Base-by-base conservation (phyloP, 768 basidiomycete genomes). In the Chalciporus piperatus region DNA sequence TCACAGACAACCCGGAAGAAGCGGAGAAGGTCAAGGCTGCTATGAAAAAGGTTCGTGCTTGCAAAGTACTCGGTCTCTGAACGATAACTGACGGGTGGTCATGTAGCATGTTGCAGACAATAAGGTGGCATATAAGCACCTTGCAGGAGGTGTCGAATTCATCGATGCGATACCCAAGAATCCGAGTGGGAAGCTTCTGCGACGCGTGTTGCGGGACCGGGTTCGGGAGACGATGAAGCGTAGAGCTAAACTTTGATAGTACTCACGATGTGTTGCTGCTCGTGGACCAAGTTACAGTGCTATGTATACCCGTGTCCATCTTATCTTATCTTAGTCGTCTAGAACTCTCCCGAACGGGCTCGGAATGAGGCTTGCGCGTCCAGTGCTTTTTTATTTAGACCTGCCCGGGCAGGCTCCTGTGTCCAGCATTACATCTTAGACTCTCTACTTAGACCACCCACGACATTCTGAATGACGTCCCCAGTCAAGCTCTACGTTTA, bases 401-500 rank as follows among this genome's bases (percentile, higher is more conserved):
- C 13, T 32, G 32, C 4, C 12, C n/a, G 33, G 33, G 14, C 7
- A 3, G 33, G 33, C 14, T 35, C 33, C 33, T 35, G 13, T 35
- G 33, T 6, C 25, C 25, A 25, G 25, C 25, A 25, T 25, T 25
- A 7, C 27, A 27, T 1, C 27, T 27, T 27, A 27, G 27, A 27
- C 6, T 9, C 6, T 9, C 6, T 27, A 9, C 9, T 37, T 37
- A 44, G 30, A 45, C 20, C 28, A 1, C 23, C 38, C 42, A 35
- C 44, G 2, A 41, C 28, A 45, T 11, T 17, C 28, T 16, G 7
- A 48, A 64, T 64, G 63, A 52, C 64, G 13, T 17, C 65, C 23
- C 70, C 71, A 23, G 92, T 97, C 16, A 75, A 90, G 58, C 78
- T 97, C 22, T 93, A 94, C 63, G 83, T 96, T 1, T 97, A 97